phyloP scores from a whole-genome alignment of 1,139 yeast genomes.

The Zygoascus meyerae region DNA sequence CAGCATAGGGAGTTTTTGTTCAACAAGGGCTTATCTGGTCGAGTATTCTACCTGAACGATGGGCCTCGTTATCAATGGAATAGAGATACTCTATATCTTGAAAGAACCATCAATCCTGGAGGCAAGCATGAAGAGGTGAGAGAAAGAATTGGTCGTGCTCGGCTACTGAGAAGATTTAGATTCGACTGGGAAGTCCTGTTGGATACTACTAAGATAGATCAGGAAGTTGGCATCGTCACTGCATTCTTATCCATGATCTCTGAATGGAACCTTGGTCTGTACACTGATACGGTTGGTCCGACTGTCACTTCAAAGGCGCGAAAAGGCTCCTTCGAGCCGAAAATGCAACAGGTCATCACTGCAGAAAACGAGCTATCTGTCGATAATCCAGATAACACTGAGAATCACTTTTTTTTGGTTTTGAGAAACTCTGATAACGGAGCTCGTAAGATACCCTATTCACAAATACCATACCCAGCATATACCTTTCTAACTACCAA shows the following conservation, averaged over 20 bases:
- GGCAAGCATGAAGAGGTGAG: slow-evolving; percentile 52
- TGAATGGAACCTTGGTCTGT: slow-evolving; percentile 56
- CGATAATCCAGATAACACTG: neutral
- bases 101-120: slow-evolving; percentile 47
- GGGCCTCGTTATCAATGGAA: slow-evolving; percentile 55
- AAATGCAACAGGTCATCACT: neutral
- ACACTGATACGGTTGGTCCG: slow-evolving; percentile 51
- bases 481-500: neutral
- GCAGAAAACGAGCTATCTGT: neutral
- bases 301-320: slow-evolving; percentile 25
- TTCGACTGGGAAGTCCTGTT: slow-evolving; percentile 54
- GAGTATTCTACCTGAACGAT: slow-evolving; percentile 43
- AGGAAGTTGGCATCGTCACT: slow-evolving; percentile 49
- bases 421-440: slow-evolving; percentile 1
- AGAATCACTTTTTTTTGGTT: slow-evolving; percentile 6
- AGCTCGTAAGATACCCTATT: slow-evolving; percentile 1
- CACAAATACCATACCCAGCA: neutral
- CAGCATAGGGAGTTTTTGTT: slow-evolving; percentile 39
- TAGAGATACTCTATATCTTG: slow-evolving; percentile 46
- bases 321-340: neutral
- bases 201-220: slow-evolving; percentile 44
- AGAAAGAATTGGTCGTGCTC: slow-evolving; percentile 48
- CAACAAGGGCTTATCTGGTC: slow-evolving; percentile 29
- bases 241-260: slow-evolving; percentile 57
- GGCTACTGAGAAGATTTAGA: slow-evolving; percentile 52